phyloP scores from a whole-genome alignment of 164 flowering plant species.

The Dillenia suffruticosa region DNA sequence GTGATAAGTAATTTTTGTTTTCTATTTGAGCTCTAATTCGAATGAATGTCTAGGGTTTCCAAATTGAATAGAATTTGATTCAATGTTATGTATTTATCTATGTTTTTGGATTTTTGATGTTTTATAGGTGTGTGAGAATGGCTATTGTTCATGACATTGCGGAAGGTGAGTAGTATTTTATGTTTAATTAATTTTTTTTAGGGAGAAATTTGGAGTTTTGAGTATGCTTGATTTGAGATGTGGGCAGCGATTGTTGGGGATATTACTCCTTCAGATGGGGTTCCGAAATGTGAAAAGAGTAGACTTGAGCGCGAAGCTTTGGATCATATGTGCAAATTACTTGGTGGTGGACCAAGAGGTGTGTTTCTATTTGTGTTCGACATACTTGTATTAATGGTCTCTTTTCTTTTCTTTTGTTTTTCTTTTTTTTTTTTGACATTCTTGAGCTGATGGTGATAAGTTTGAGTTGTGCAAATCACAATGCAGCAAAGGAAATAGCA shows the following conservation, averaged over 20 bases:
- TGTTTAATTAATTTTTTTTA: background rate
- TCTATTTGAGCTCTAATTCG: conserved; percentile 2
- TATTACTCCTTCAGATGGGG: conserved; percentile 85
- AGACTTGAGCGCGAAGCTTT: conserved; percentile 76
- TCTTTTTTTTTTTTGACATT: background rate
- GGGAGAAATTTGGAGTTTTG: too few relatives aligned
- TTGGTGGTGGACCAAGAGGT: conserved; percentile 92
- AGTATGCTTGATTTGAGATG: conserved; percentile 5
- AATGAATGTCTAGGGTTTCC: background rate
- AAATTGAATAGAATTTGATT: background rate
- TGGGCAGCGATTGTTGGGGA: conserved; percentile 88
- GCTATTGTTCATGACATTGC: conserved; percentile 98
- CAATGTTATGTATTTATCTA: background rate
- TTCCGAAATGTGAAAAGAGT: conserved; percentile 80
- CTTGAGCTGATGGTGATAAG: background rate
- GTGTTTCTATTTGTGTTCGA: background rate
- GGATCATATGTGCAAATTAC: conserved; percentile 74
- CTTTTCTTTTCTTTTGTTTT: background rate
- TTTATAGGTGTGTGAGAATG: conserved; percentile 84
- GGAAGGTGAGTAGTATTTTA: conserved; percentile 50
- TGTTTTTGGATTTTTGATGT: background rate
- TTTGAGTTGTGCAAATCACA: background rate
- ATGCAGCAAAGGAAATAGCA: conserved; percentile 73
- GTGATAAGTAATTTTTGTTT: conserved; percentile 58
- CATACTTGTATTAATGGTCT: too few relatives aligned